Base-by-base conservation (phyloP, 768 basidiomycete genomes). In the Tylopilus vinaceipallidus region DNA sequence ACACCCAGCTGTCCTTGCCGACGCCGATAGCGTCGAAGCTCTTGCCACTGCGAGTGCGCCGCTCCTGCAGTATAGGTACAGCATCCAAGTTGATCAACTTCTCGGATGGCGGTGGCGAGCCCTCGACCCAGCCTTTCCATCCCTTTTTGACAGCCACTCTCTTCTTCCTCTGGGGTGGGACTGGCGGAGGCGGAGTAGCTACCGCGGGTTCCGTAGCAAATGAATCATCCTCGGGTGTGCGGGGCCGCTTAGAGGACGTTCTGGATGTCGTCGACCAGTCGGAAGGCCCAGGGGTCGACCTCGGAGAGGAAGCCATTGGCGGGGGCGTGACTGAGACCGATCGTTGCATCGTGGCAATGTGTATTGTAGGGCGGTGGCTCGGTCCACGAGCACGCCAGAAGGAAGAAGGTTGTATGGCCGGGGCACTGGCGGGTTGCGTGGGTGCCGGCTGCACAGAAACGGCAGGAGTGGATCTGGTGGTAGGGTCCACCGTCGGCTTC, bases 61-160 rank as follows among this genome's bases (percentile, higher is more conserved):
- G 72, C 70, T 91, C 88, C 52, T 79, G 81, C 10, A 91, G 75
- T 7, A 86, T 70, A 23, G 83, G 80, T 2, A 83, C 85, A 29
- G 77, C 75, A 65, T 91, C 89, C 53, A 91, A 76, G 61, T 90
- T 90, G 69, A 91, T 91, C 44, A 90, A 72, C 66, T 89, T 90
- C 59, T 83, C 79, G 14, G 86, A 88, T 19, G 89, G 86, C 45
- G 82, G 81, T 22, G 86, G 86, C 19, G 88, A 89, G 57, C 88
- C 88, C 73, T 90, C 89, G 19, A 91, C 86, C 89, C 89, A 91
- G 33, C 89, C 89, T 73, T 91, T 91, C 89, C 89, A 91, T 16
- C 89, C 89, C 67, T 91, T 91, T 70, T 77, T 83, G 30, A 78
- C 83, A 0, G 79, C 72, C 19, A 83, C 76, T 37, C 77, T 72